These are phyloP conservation scores for Verticillium dahliae DNA, from an alignment of 2,329 filamentous ascomycete genomes.

Conservation along the genomic window DNA sequence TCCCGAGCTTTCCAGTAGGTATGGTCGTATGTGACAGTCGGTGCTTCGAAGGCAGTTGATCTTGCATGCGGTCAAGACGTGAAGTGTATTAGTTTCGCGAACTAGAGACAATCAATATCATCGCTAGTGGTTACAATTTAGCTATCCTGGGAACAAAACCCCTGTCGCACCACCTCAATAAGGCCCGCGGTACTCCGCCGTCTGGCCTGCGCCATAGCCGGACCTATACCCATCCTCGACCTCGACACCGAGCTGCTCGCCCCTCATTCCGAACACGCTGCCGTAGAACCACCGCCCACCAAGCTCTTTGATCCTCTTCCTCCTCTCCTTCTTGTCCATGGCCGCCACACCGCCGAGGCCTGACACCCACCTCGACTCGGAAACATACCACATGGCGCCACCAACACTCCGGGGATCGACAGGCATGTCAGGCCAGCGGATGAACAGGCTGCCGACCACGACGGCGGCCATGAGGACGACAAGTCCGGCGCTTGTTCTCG, in stretches of 20 bases:
- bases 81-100: too few species aligned
- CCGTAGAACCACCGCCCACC: constrained; percentile 11
- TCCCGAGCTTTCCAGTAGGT: too few species aligned
- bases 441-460: constrained; percentile 30
- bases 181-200: background rate
- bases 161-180: background rate
- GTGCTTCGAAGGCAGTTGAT: too few species aligned
- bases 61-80: too few species aligned
- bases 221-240: background rate
- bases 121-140: background rate
- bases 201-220: background rate
- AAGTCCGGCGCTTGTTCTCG: constrained; percentile 29
- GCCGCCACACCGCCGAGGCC: constrained; percentile 9
- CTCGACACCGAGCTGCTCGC: background rate
- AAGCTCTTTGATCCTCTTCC: constrained; percentile 4
- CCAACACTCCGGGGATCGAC: constrained; percentile 40
- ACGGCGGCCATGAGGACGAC: constrained; percentile 35
- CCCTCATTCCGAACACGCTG: background rate
- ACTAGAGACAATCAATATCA: too few species aligned
- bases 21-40: too few species aligned
- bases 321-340: constrained; percentile 3
- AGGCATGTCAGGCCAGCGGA: constrained; percentile 36
- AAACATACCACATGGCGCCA: constrained; percentile 36
- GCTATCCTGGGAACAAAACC: background rate
- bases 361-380: constrained; percentile 8